A percentile compares a stretch with the other conserved stretches of the same genome.
Evolutionary conservation across 495 filamentous ascomycete genomes (phyloP).

Genomic region (Penicillium waksmanii): DNA sequence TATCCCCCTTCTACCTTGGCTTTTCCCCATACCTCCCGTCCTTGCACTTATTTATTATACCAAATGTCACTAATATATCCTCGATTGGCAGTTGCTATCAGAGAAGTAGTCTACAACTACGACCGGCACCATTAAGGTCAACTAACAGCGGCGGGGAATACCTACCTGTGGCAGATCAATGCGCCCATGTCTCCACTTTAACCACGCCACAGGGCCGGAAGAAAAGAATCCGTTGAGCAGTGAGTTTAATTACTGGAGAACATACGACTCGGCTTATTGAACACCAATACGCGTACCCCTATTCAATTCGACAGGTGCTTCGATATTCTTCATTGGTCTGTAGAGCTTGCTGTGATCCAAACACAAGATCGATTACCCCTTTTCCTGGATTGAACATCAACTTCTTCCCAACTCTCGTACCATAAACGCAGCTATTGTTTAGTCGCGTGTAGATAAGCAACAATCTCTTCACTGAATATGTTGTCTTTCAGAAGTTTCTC

Average conservation of each 20-base stretch:
- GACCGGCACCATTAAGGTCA: no score
- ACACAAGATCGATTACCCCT: no score
- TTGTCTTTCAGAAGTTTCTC: slow-evolving; percentile 23
- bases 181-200: slow-evolving; percentile 1
- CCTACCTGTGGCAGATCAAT: slow-evolving; percentile 12
- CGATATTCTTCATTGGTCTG: no score
- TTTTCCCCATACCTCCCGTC: no score
- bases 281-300: not conserved
- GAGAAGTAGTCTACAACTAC: no score
- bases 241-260: not conserved
- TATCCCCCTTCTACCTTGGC: not conserved
- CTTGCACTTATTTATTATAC: no score
- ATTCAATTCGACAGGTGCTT: not conserved
- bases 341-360: no score
- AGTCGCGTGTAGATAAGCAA: slow-evolving; percentile 9
- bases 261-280: not conserved
- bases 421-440: not conserved
- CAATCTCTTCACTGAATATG: slow-evolving; percentile 20
- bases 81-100: no score
- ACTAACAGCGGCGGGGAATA: slow-evolving; percentile 8
- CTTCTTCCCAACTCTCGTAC: no score
- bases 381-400: no score
- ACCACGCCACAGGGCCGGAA: slow-evolving; percentile 1
- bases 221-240: not conserved
- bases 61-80: no score